Conservation (phyloP, 2,329 filamentous ascomycete species). For the Thermothelomyces thermophilus region DNA sequence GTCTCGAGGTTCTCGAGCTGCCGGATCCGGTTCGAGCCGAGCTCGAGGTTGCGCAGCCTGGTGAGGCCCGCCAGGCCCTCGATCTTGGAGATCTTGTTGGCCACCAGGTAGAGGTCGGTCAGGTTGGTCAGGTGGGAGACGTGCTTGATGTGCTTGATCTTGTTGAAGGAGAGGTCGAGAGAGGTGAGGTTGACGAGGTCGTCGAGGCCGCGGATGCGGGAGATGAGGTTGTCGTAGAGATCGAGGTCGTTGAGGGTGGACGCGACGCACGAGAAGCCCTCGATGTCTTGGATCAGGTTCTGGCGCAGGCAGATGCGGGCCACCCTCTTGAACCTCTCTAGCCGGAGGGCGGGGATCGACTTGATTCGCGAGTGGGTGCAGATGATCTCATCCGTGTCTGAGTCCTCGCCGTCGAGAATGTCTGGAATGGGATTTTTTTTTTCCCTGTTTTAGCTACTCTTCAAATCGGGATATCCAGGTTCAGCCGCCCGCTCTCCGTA, state of each 20-base stretch:
- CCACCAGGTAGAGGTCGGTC: conserved; percentile 82
- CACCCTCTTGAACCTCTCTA: conserved; percentile 75
- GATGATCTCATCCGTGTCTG: conserved; percentile 70
- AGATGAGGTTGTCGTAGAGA: conserved; percentile 92
- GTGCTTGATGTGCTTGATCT: conserved; percentile 97
- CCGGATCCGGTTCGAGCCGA: conserved; percentile 86
- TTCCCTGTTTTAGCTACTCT: background rate
- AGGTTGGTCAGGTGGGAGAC: conserved; percentile 70
- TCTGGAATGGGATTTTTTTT: conserved; percentile 35
- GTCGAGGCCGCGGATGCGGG: conserved; percentile 78
- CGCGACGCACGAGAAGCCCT: conserved; percentile 62
- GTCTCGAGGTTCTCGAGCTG: conserved; percentile 80
- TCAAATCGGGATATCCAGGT: too few relatives aligned
- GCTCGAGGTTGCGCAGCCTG: conserved; percentile 74
- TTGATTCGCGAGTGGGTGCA: conserved; percentile 80
- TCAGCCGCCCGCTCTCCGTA: conserved; percentile 27
- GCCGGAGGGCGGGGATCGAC: conserved; percentile 68
- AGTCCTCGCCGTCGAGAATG: conserved; percentile 54
- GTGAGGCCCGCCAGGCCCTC: conserved; percentile 72
- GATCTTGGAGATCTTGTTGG: conserved; percentile 87
- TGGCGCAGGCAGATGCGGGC: conserved; percentile 82
- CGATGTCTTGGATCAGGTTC: conserved; percentile 77
- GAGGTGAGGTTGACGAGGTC: conserved; percentile 66
- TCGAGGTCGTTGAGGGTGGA: conserved; percentile 74
- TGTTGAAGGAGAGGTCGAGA: conserved; percentile 95